Evolutionary conservation across 768 basidiomycete species (phyloP), one percentile per base, ranked within the genome.

Genomic region (Xerocomellus chrysenteron): DNA sequence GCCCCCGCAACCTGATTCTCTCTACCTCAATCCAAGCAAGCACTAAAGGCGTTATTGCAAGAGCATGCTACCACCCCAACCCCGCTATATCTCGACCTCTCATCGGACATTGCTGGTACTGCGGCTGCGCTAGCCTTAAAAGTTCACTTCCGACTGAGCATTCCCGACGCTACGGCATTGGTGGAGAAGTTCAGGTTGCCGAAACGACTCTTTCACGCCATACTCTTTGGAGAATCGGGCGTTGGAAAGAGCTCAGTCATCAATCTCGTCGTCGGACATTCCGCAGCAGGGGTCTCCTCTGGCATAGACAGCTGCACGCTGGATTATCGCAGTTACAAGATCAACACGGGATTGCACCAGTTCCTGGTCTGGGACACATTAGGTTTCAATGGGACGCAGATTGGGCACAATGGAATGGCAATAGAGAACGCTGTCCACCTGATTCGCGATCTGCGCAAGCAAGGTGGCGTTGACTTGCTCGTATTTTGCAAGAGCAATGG

Each of bases 221-320:
- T 79, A 44, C 41, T 79, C 14, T 78, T 79, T 42, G 78, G 78
- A 7, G 75, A 77, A 45, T 60, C 72, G 0, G 77, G 78, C 30
- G 56, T 43, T n/a, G 73, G 74, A 43, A 80, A 80, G 56, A 75
- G 75, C 50, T 74, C 75, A 0, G 54, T 79, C 43, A 58, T 78
- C 56, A 79, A 79, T 58, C 71, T 80, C 59, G 30, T 78, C 26
- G 50, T 57, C n/a, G 71, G 68, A 6, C 17, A 46, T 0, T 19
- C 57, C 0, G 47, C 52, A 5, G 75, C 76, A 3, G 10, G 30
- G 0, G 60, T 68, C 11, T 75, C 74, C 8, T 61, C 55, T 37
- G 33, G 52, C 8, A 57, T 71, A 10, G 28, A 52, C 0, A 69
- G 75, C 10, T 76, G 71, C 57, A 79, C 79, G 0, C 65, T 78